Evolutionary conservation across 805 yeast species (phyloP).

Genomic region (Ogataea populi-albae): DNA sequence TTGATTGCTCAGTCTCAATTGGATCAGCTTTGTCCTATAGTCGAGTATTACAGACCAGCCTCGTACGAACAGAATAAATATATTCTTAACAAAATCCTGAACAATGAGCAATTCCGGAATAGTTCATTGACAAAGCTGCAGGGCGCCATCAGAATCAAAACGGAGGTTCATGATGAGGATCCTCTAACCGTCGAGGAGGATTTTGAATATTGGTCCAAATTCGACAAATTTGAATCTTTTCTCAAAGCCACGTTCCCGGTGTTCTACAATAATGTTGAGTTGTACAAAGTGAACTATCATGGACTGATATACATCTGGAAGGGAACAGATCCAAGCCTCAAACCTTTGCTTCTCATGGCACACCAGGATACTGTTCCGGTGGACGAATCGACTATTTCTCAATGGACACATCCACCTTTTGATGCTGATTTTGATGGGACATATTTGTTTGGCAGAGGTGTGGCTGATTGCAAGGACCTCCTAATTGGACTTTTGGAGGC

Average conservation of each 20-base stretch:
- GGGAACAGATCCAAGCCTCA: conserved; percentile 49
- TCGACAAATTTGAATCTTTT: conserved; percentile 49
- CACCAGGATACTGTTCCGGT: conserved; percentile 82
- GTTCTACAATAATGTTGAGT: conserved; percentile 43
- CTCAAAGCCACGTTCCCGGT: conserved; percentile 54
- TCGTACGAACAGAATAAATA: conserved; percentile 12
- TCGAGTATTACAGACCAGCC: conserved; percentile 17
- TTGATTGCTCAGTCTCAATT: too few species aligned
- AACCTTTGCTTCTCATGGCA: conserved; percentile 66
- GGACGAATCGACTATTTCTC: conserved; percentile 48
- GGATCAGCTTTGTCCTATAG: conserved; percentile 20
- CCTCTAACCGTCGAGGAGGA: conserved; percentile 44
- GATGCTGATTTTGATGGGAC: conserved; percentile 61
- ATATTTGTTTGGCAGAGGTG: conserved; percentile 69
- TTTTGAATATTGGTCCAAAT: conserved; percentile 50
- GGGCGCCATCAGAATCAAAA: conserved; percentile 48
- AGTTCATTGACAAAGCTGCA: conserved; percentile 40
- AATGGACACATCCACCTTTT: conserved; percentile 69
- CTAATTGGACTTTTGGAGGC: conserved; percentile 64
- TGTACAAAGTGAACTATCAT: conserved; percentile 56
- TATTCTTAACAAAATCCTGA: conserved; percentile 25
- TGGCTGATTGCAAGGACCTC: conserved; percentile 67
- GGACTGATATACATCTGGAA: conserved; percentile 62
- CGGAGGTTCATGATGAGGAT: conserved; percentile 42
- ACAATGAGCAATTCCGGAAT: conserved; percentile 29